phyloP scores from a whole-genome alignment of 257 asterid genomes.

The Salvia hispanica region DNA sequence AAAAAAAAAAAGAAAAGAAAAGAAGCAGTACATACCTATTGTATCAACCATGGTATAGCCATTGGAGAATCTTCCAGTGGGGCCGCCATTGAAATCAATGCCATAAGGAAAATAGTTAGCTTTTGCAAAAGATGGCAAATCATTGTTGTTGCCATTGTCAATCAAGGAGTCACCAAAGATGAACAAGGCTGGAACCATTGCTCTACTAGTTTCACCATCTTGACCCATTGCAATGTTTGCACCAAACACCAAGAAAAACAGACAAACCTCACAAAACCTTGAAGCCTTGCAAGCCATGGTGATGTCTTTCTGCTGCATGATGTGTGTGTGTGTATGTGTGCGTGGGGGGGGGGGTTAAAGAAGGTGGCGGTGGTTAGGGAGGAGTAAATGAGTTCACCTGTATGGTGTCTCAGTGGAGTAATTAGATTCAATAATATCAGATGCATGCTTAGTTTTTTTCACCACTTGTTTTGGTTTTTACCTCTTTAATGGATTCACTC shows the following conservation, averaged over 20 bases:
- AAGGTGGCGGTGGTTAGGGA: too few species aligned
- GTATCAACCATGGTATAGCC: conserved; percentile 95
- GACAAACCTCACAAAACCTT: conserved; percentile 16
- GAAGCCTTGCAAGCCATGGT: conserved; percentile 3
- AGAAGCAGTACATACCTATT: conserved; percentile 41
- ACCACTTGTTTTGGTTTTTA: background rate
- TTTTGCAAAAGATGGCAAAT: conserved; percentile 79
- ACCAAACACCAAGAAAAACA: conserved; percentile 30
- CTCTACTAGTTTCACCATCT: conserved; percentile 25
- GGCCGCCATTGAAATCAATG: conserved; percentile 86
- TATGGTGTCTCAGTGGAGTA: conserved; percentile 21
- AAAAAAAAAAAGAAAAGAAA: background rate
- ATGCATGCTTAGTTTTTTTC: background rate
- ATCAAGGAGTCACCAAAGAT: conserved; percentile 88
- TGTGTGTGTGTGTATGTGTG: background rate
- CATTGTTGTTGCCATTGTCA: conserved; percentile 91
- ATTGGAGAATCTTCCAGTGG: conserved; percentile 90
- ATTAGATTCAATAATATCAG: conserved; percentile 19
- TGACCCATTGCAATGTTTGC: background rate
- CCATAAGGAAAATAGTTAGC: conserved; percentile 95
- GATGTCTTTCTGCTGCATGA: background rate
- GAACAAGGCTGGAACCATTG: conserved; percentile 80
- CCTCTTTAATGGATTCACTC: conserved; percentile 8
- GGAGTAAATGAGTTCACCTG: too few species aligned
- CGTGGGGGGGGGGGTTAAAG: background rate